A percentile compares a stretch with the other conserved stretches of the same genome.
phyloP scores from a whole-genome alignment of 192 early-diverging fungal genomes.

The Spizellomyces punctatus region DNA sequence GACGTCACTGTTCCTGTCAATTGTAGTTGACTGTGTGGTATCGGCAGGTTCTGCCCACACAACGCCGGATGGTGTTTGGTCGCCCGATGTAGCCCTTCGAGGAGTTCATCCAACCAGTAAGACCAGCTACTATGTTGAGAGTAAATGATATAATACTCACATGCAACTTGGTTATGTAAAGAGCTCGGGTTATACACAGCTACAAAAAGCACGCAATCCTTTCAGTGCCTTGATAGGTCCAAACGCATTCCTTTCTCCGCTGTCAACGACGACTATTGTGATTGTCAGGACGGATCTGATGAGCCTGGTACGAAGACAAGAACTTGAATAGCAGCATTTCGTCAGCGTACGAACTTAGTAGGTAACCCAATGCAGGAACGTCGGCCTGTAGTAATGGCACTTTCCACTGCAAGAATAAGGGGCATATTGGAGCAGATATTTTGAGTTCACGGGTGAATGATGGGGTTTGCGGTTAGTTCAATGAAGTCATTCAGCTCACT shows the following conservation, averaged over 20 bases:
- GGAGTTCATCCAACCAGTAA: background rate
- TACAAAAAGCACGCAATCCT: slow-evolving; percentile 1
- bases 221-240: slow-evolving; percentile 74
- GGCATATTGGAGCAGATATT: slow-evolving; percentile 71
- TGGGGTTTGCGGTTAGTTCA: slow-evolving; percentile 78
- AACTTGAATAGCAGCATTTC: background rate
- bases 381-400: slow-evolving; percentile 80
- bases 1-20: too few species aligned
- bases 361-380: slow-evolving; percentile 61
- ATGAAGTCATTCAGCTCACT: background rate
- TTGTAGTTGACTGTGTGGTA: too few species aligned
- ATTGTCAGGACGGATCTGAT: slow-evolving; percentile 92
- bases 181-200: slow-evolving; percentile 11
- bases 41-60: too few species aligned
- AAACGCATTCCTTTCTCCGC: slow-evolving; percentile 65
- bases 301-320: slow-evolving; percentile 72
- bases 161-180: background rate
- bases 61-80: background rate
- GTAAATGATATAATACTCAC: background rate
- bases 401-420: slow-evolving; percentile 84
- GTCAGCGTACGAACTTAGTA: background rate
- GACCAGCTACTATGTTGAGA: too few species aligned
- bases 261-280: slow-evolving; percentile 98
- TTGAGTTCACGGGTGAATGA: slow-evolving; percentile 82
- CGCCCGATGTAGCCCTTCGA: background rate